A percentile compares a stretch with the other conserved stretches of the same genome.
Evolutionary conservation across 2,329 filamentous ascomycete genomes (phyloP).

Genomic region (Talaromyces sp.): DNA sequence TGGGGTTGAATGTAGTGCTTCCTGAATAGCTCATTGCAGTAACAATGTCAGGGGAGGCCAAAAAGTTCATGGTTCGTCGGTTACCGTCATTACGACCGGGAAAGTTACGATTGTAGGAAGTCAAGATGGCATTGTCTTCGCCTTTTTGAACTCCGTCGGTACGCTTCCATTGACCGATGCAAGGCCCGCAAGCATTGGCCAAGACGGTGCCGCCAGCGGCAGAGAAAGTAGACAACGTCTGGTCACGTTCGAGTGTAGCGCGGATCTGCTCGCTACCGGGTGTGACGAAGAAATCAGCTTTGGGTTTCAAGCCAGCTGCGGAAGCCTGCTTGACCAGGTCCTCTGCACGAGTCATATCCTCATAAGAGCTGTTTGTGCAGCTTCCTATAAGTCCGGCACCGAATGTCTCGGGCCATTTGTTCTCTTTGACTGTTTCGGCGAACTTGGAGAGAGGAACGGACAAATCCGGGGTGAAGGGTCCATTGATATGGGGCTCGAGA

Average conservation of each 20-base stretch:
- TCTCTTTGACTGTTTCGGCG: conserved; percentile 74
- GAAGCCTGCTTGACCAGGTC: conserved; percentile 87
- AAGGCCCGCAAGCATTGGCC: conserved; percentile 91
- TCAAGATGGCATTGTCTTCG: conserved; percentile 87
- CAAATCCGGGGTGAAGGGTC: conserved; percentile 92
- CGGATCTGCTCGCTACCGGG: conserved; percentile 96
- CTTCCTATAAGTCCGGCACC: conserved; percentile 93
- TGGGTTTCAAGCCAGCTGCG: conserved; percentile 83
- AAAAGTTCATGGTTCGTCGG: conserved; percentile 95
- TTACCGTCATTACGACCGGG: conserved; percentile 96
- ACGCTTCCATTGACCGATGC: conserved; percentile 92
- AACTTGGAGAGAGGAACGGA: conserved; percentile 90
- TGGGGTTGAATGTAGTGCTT: conserved; percentile 89
- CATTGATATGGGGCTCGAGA: conserved; percentile 94
- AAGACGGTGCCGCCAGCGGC: conserved; percentile 83
- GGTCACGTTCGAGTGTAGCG: conserved; percentile 84
- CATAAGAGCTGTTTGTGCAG: conserved; percentile 98
- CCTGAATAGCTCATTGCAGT: conserved; percentile 94
- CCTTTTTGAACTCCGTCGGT: conserved; percentile 82
- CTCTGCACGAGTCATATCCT: conserved; percentile 96
- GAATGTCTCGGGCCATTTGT: conserved; percentile 86
- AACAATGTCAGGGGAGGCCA: conserved; percentile 93
- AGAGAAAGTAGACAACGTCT: conserved; percentile 79
- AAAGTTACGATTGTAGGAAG: conserved; percentile 98
- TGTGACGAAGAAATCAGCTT: conserved; percentile 90